Evolutionary conservation across 768 basidiomycete species (phyloP).

Genomic region (Plicaturopsis crispa): DNA sequence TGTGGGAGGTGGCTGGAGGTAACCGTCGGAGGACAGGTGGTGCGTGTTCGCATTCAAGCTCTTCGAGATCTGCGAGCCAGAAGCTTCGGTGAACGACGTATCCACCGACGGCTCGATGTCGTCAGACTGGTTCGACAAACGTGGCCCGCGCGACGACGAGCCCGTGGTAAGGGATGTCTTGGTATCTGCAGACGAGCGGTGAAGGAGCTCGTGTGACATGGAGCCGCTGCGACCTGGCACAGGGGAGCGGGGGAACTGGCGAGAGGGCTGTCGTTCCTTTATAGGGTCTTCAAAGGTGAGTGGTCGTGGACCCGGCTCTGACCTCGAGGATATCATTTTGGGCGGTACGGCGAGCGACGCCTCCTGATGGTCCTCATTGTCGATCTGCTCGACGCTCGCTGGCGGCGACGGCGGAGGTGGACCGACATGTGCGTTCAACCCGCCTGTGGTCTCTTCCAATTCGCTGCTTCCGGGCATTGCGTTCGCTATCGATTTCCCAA

Average conservation of each 20-base stretch:
- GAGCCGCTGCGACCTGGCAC: neutral
- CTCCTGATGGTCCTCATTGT: constrained; percentile 24
- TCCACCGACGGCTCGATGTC: constrained; percentile 6
- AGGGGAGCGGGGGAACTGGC: constrained; percentile 11
- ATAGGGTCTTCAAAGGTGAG: constrained; percentile 26
- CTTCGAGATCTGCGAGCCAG: constrained; percentile 15
- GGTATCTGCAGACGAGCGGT: constrained; percentile 46
- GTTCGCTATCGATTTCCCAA: constrained; percentile 22
- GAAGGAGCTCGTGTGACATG: constrained; percentile 21
- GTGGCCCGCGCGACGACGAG: neutral
- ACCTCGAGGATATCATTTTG: constrained; percentile 11
- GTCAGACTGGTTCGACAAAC: neutral
- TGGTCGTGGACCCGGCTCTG: constrained; percentile 15
- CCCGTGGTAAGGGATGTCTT: constrained; percentile 28
- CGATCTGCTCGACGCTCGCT: constrained; percentile 26
- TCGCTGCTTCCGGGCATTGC: constrained; percentile 6
- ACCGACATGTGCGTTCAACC: constrained; percentile 30
- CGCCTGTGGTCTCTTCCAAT: constrained; percentile 9
- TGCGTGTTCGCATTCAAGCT: too few species aligned
- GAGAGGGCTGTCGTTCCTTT: constrained; percentile 20
- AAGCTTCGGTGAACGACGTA: constrained; percentile 14
- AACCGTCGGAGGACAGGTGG: constrained; percentile 31
- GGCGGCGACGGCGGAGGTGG: constrained; percentile 53
- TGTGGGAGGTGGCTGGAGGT: constrained; percentile 43
- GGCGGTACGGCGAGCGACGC: constrained; percentile 20